Conservation (phyloP, 371 early-diverging fungal genomes). For the Haplosporangium sp. region DNA sequence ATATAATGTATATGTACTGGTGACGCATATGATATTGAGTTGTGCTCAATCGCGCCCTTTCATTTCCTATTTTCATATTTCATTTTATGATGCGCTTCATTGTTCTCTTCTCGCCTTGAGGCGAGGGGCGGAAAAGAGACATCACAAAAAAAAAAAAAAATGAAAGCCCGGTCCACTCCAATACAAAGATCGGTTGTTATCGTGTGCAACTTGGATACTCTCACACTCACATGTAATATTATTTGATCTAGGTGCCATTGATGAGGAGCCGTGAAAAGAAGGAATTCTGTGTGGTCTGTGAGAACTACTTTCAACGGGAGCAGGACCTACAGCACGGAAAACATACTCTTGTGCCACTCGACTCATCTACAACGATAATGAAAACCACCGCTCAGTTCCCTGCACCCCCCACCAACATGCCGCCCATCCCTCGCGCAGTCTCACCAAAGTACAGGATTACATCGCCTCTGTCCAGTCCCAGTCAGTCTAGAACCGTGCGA, state of each 20-base stretch:
- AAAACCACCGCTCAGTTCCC: slow-evolving; percentile 10
- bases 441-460: slow-evolving; percentile 11
- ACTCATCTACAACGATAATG: background rate
- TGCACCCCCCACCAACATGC: slow-evolving; percentile 13
- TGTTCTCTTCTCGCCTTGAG: too few relatives aligned
- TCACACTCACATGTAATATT: background rate
- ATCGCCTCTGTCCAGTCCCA: slow-evolving; percentile 29
- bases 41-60: too few relatives aligned
- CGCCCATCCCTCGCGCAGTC: slow-evolving; percentile 4
- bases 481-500: slow-evolving; percentile 3
- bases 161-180: too few relatives aligned
- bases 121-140: too few relatives aligned
- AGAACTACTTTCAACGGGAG: slow-evolving; percentile 46
- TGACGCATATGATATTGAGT: background rate
- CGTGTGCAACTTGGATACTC: too few relatives aligned
- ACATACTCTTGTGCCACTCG: slow-evolving; percentile 9
- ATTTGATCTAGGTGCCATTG: slow-evolving; percentile 65
- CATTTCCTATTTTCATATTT: too few relatives aligned
- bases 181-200: too few relatives aligned
- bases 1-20: background rate
- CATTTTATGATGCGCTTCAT: too few relatives aligned
- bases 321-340: slow-evolving; percentile 29
- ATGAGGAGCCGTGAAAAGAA: slow-evolving; percentile 69
- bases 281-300: slow-evolving; percentile 73
- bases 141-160: slow-evolving; percentile 5